Base-by-base conservation (phyloP, 495 filamentous ascomycete species). In the Aspergillus ellipticus region DNA sequence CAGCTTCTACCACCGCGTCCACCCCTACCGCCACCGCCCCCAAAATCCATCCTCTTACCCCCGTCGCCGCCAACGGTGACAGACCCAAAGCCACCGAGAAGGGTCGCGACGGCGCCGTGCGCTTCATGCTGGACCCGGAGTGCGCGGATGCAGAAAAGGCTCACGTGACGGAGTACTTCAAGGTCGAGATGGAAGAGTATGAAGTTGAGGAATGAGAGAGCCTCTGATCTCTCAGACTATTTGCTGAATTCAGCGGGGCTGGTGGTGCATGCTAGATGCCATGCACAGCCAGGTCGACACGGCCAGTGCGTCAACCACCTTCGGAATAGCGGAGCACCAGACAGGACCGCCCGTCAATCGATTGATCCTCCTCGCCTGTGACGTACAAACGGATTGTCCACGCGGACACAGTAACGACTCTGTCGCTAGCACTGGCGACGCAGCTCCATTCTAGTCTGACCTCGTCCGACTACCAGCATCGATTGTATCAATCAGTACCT, bases 51-150 rank as follows among this genome's bases (percentile, higher is more conserved):
- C 29, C 68, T 9, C 62, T 77, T n/a, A 75, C 66, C 0, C 71
- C 67, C 4, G 57, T 68, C 49, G 66, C 74, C 31, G 70, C 78
- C 4, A 74, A 64, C 39, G 79, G 76, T 20, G 77, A 80, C 11
- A 74, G 78, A 19, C 66, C 69, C n/a, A 66, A 68, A 15, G 62
- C 71, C 19, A 71, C 76, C 17, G 82, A 85, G 49, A 70, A 79
- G 48, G 82, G 82, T 43, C 78, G 82, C 28, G 85, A 90, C 20
- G 88, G 87, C 8, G 96, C 95, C 0, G 81, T 94, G 26, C 85
- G 94, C 11, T 98, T 96, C 65, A 90, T 96, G 76, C 84, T 97
- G 26, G 90, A 97, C 64, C 82, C 87, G 11, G 85, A 82, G 42
- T 80, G 88, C 49, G 93, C 90, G 11, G 79, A 78, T 35, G 78